Evolutionary conservation across 768 basidiomycete species (phyloP).

Genomic region (Tricholomella constricta): DNA sequence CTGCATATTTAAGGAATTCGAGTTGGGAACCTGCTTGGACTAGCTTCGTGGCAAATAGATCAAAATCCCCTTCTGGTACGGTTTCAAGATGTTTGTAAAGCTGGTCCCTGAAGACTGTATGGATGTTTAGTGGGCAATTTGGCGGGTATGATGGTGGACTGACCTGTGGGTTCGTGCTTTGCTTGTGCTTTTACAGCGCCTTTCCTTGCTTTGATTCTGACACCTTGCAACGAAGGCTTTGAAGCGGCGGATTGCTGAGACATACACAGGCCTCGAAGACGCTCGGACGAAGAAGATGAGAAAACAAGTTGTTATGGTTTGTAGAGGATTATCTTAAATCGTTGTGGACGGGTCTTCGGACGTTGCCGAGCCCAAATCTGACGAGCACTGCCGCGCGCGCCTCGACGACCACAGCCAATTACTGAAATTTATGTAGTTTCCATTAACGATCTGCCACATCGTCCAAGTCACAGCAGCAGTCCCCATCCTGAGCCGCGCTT

Average conservation of each 20-base stretch:
- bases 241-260: slow-evolving; percentile 83
- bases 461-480: too few relatives aligned
- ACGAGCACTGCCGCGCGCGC: not conserved
- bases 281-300: slow-evolving; percentile 16
- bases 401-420: not conserved
- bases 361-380: slow-evolving; percentile 13
- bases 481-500: not conserved
- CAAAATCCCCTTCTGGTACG: slow-evolving; percentile 78
- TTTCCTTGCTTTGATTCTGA: slow-evolving; percentile 92
- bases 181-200: slow-evolving; percentile 90
- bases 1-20: slow-evolving; percentile 97
- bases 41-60: slow-evolving; percentile 79
- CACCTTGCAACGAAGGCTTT: slow-evolving; percentile 92
- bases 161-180: slow-evolving; percentile 88
- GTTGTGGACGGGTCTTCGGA: slow-evolving; percentile 7
- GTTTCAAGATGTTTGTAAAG: slow-evolving; percentile 90
- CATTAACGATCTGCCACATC: too few relatives aligned
- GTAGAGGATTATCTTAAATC: slow-evolving; percentile 6
- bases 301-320: slow-evolving; percentile 6
- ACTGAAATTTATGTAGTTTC: not conserved
- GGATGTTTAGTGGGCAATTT: slow-evolving; percentile 11
- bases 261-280: slow-evolving; percentile 60
- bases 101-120: slow-evolving; percentile 86
- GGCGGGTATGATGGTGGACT: slow-evolving; percentile 13
- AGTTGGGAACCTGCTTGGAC: slow-evolving; percentile 90